Percentiles rank a stretch among this genome's conserved stretches.
Conservation (phyloP, 2,329 filamentous ascomycete genomes). For the Nannizzia gypsea region DNA sequence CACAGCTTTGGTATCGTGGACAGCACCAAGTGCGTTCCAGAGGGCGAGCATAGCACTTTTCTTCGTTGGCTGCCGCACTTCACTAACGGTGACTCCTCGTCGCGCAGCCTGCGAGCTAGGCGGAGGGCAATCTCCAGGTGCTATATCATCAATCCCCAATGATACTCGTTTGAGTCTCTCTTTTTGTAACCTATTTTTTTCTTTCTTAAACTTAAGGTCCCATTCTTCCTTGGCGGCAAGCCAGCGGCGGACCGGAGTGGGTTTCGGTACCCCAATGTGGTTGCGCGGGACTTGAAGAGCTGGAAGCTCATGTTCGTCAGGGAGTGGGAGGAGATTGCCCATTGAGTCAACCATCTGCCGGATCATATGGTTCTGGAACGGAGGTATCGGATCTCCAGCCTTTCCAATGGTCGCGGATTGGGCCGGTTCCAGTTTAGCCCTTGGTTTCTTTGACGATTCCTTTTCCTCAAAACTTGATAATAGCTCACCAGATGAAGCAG, state of each 20-base stretch:
- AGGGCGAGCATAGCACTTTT: conserved; percentile 66
- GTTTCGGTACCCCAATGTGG: conserved; percentile 68
- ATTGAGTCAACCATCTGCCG: conserved; percentile 72
- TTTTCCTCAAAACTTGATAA: not conserved
- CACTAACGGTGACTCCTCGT: conserved; percentile 27
- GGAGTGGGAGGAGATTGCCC: conserved; percentile 60
- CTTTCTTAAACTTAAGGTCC: conserved; percentile 58
- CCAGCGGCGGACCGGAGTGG: conserved; percentile 72
- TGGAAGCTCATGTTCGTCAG: conserved; percentile 51
- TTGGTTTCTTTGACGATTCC: not conserved
- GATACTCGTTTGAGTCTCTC: conserved; percentile 60
- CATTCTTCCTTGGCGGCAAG: conserved; percentile 59
- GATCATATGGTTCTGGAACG: conserved; percentile 80
- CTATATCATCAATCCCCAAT: conserved; percentile 58
- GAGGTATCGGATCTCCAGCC: conserved; percentile 70
- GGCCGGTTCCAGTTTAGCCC: conserved; percentile 13
- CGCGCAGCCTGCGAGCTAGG: conserved; percentile 65
- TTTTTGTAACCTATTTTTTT: conserved; percentile 61
- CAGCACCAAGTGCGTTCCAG: conserved; percentile 81
- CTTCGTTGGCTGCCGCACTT: conserved; percentile 44
- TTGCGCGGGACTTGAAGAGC: conserved; percentile 52
- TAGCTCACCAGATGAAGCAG: conserved; percentile 3
- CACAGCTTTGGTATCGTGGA: conserved; percentile 69
- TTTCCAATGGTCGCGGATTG: conserved; percentile 52
- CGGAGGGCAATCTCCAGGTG: conserved; percentile 63